Percentiles rank a stretch among this genome's conserved stretches.
These are phyloP conservation scores for Posidonia oceanica DNA, from an alignment of 116 monocot genomes.

Conservation along the genomic window DNA sequence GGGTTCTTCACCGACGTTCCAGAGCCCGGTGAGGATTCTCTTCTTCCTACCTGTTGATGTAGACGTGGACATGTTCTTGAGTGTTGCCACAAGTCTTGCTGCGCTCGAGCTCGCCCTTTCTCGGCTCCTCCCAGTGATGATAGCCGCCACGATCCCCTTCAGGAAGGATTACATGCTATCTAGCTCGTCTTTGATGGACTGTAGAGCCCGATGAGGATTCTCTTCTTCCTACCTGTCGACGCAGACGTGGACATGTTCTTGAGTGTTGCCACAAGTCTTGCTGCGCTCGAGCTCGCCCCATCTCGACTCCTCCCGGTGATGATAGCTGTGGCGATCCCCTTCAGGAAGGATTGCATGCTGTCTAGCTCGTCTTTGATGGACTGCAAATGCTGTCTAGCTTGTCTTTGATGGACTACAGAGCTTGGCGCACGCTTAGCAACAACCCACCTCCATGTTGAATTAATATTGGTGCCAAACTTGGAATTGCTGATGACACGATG, in stretches of 20 bases:
- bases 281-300: slow-evolving; percentile 61
- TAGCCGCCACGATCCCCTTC: slow-evolving; percentile 76
- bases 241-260: slow-evolving; percentile 38
- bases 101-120: slow-evolving; percentile 61
- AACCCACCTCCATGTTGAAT: too few relatives aligned
- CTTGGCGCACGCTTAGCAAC: too few relatives aligned
- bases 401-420: too few relatives aligned
- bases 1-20: slow-evolving; percentile 59
- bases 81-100: slow-evolving; percentile 34
- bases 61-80: slow-evolving; percentile 40
- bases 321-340: slow-evolving; percentile 79
- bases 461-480: too few relatives aligned
- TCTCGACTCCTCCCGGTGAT: slow-evolving; percentile 49
- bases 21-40: slow-evolving; percentile 54
- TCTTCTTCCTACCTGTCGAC: slow-evolving; percentile 45
- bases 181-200: too few relatives aligned
- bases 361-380: too few relatives aligned
- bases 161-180: too few relatives aligned
- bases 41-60: slow-evolving; percentile 48
- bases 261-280: slow-evolving; percentile 35
- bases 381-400: too few relatives aligned
- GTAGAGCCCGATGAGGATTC: slow-evolving; percentile 57
- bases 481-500: too few relatives aligned
- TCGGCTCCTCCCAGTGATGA: slow-evolving; percentile 58
- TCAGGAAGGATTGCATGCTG: too few relatives aligned